phyloP scores from a whole-genome alignment of 768 basidiomycete species.

The Pseudohyphozyma bogoriensis region DNA sequence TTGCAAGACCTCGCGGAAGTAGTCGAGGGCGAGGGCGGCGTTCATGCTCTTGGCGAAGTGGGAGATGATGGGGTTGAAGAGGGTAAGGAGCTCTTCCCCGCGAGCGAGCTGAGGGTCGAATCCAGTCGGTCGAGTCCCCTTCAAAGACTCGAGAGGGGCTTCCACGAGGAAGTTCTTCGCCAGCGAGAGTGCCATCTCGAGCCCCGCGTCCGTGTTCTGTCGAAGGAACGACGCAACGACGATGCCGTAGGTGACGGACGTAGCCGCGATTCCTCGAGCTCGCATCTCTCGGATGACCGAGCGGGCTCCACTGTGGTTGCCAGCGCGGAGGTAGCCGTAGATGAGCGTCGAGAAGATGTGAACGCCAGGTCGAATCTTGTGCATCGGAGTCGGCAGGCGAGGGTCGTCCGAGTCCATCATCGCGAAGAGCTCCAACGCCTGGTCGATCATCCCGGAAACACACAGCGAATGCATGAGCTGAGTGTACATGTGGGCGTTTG shows the following conservation, averaged over 20 bases:
- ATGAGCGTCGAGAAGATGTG: constrained; percentile 64
- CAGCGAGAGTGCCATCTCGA: neutral
- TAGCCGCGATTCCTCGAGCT: constrained; percentile 54
- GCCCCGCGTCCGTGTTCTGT: neutral
- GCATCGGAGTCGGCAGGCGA: constrained; percentile 4
- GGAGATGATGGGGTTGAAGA: constrained; percentile 12
- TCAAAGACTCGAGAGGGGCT: neutral
- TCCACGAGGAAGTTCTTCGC: neutral
- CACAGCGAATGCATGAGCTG: constrained; percentile 71
- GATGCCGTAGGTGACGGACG: constrained; percentile 55
- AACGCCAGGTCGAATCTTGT: constrained; percentile 12
- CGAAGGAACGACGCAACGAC: constrained; percentile 48
- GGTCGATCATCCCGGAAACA: constrained; percentile 55
- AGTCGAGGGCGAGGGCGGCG: constrained; percentile 45
- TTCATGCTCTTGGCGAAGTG: neutral
- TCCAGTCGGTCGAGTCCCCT: neutral
- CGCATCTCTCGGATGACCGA: constrained; percentile 63
- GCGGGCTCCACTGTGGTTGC: constrained; percentile 50
- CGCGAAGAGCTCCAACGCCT: constrained; percentile 56
- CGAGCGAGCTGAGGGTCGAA: neutral
- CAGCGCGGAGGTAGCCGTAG: constrained; percentile 54
- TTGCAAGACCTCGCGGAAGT: constrained; percentile 47
- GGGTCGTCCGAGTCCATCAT: constrained; percentile 52
- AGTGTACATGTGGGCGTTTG: constrained; percentile 58
- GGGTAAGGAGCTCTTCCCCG: constrained; percentile 4